Conservation (phyloP, 805 yeast genomes). For the Teunomyces gatunensis region DNA sequence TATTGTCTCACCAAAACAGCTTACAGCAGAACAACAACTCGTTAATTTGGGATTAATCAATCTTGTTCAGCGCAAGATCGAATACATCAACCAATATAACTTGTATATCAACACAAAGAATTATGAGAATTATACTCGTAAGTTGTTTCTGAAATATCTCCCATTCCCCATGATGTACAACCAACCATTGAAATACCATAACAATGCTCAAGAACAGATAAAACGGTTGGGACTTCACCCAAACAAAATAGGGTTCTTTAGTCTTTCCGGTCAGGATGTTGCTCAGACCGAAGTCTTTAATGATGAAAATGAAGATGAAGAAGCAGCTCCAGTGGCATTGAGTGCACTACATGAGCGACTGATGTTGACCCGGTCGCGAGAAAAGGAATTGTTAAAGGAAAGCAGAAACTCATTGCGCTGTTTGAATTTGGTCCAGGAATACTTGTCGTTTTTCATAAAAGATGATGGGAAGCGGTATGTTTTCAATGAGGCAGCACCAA, state of each 20-base stretch:
- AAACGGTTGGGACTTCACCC: slow-evolving; percentile 28
- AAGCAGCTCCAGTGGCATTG: slow-evolving; percentile 24
- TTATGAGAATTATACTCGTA: slow-evolving; percentile 60
- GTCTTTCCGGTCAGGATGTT: slow-evolving; percentile 16
- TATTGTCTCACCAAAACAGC: slow-evolving; percentile 10
- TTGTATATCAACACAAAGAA: slow-evolving; percentile 54
- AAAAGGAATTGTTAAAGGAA: slow-evolving; percentile 28
- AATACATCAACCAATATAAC: slow-evolving; percentile 53
- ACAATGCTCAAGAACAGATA: slow-evolving; percentile 34
- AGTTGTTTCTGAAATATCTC: slow-evolving; percentile 48
- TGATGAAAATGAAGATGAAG: slow-evolving; percentile 17
- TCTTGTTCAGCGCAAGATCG: slow-evolving; percentile 40
- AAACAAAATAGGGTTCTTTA: slow-evolving; percentile 28
- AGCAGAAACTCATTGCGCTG: slow-evolving; percentile 32
- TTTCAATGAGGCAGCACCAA: slow-evolving; percentile 12
- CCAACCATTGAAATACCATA: slow-evolving; percentile 51
- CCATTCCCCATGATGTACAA: slow-evolving; percentile 77
- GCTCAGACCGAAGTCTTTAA: slow-evolving; percentile 31
- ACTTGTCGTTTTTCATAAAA: slow-evolving; percentile 16
- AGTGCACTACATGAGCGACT: slow-evolving; percentile 40
- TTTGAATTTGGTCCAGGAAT: slow-evolving; percentile 22
- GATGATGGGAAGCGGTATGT: slow-evolving; percentile 14
- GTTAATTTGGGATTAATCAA: slow-evolving; percentile 45
- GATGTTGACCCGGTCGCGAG: slow-evolving; percentile 32
- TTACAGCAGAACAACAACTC: slow-evolving; percentile 26